Base-by-base conservation (phyloP, 495 filamentous ascomycete genomes). In the Cercophora samala region DNA sequence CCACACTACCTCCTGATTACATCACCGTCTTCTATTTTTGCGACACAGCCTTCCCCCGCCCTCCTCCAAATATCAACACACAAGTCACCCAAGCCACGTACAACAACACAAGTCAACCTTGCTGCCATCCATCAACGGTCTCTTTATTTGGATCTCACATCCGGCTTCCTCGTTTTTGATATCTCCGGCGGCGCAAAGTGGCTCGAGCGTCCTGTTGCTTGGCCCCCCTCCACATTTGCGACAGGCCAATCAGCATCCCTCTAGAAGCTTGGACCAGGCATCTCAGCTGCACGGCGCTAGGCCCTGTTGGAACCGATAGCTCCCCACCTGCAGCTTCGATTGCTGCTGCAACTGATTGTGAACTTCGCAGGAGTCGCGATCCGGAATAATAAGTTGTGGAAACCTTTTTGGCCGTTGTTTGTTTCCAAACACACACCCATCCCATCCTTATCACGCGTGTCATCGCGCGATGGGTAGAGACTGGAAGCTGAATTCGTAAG, bases 391-490 rank as follows among this genome's bases (percentile, higher is more conserved):
- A 46, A 21, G 54, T 21, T 9, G 19, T 3, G n/a, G 54, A 24
- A 21, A 56, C 19, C n/a, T n/a, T n/a, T n/a, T 18, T 56, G 19
- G 6, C n/a, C n/a, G 54, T 21, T 23, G 19, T 56, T 21, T 56
- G 19, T 21, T 21, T 56, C 22, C 22, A 13, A 56, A 4, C 19
- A 21, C 22, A 21, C 26, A 29, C 4, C 52, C 4, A 18, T 5
- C 52, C 18, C 54, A 56, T 56, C 54, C 9, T 56, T 23, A 3
- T 56, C 54, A 61, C 73, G 74, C 73, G 71, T 69, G 37, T 70
- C 37, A 18, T 60, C 74, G 74, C 71, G 74, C 71, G 69, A 76
- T 76, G 74, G 74, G 74, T 68, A 64, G 64, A 46, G 8, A 11
- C 37, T 3, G 37, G 37, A 46, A 46, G 37, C 37, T 46, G 6